Evolutionary conservation across 2,329 filamentous ascomycete species (phyloP).

Genomic region (Neocucurbitaria cava): DNA sequence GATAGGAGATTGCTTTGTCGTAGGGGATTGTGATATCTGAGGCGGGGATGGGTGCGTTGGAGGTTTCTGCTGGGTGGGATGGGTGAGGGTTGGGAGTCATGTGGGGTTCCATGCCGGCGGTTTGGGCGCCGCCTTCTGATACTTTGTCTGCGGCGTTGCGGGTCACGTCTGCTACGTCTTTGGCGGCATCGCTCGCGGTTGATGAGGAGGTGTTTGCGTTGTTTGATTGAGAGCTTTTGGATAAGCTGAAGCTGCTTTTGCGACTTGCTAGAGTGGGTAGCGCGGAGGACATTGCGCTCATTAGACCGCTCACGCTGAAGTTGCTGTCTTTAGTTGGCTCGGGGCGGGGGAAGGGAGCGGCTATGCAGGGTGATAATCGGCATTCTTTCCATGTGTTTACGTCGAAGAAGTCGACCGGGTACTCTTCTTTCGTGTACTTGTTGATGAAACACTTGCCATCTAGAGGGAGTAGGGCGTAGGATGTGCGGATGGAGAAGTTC

Average conservation of each 20-base stretch:
- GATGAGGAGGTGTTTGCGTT: slow-evolving; percentile 3
- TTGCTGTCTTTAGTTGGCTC: slow-evolving; percentile 40
- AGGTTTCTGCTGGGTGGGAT: slow-evolving; percentile 24
- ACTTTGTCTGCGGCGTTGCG: slow-evolving; percentile 36
- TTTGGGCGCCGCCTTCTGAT: slow-evolving; percentile 37
- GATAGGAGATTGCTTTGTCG: slow-evolving; percentile 68
- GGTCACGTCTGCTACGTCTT: slow-evolving; percentile 26
- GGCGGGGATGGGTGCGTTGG: slow-evolving; percentile 33
- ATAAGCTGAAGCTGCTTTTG: slow-evolving; percentile 48
- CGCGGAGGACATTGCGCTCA: slow-evolving; percentile 57
- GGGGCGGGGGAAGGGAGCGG: slow-evolving; percentile 68
- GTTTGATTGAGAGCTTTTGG: slow-evolving; percentile 28
- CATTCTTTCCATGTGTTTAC: slow-evolving; percentile 80
- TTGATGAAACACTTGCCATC: slow-evolving; percentile 89
- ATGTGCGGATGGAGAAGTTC: slow-evolving; percentile 89
- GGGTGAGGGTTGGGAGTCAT: slow-evolving; percentile 50
- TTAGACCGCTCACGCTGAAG: slow-evolving; percentile 53
- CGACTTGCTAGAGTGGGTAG: slow-evolving; percentile 48
- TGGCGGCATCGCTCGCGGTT: slow-evolving; percentile 13
- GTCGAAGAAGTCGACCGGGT: slow-evolving; percentile 84
- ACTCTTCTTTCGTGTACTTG: slow-evolving; percentile 78
- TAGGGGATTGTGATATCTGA: slow-evolving; percentile 62
- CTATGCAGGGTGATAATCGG: slow-evolving; percentile 78
- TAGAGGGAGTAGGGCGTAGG: slow-evolving; percentile 83
- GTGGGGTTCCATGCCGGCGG: slow-evolving; percentile 55